Evolutionary conservation across 2,329 filamentous ascomycete genomes (phyloP).

Genomic region (Venturiaceae sp.): DNA sequence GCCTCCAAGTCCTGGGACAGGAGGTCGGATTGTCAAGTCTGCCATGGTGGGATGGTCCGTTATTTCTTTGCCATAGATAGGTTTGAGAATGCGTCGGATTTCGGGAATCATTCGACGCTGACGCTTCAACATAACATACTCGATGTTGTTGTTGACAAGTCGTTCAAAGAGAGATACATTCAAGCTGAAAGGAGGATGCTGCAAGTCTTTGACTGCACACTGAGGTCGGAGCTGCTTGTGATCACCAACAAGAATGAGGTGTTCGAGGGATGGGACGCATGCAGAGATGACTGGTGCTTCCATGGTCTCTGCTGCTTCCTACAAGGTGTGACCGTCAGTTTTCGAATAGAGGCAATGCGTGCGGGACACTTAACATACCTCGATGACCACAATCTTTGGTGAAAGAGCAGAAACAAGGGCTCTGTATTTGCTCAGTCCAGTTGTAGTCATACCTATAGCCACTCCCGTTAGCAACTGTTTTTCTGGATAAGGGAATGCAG

Average conservation of each 20-base stretch:
- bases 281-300: constrained; percentile 53
- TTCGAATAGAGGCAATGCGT: too few species aligned
- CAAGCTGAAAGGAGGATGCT: constrained; percentile 52
- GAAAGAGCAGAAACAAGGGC: constrained; percentile 55
- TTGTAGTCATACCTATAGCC: constrained; percentile 65
- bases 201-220: constrained; percentile 52
- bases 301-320: constrained; percentile 69
- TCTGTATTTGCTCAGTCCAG: constrained; percentile 72
- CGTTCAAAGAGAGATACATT: constrained; percentile 74
- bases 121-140: constrained; percentile 53
- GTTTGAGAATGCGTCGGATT: constrained; percentile 48
- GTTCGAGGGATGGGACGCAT: constrained; percentile 52
- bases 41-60: constrained; percentile 49
- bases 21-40: constrained; percentile 32
- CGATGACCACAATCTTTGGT: constrained; percentile 62
- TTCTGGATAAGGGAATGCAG: neutral
- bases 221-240: constrained; percentile 69
- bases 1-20: constrained; percentile 53
- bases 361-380: too few species aligned
- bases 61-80: constrained; percentile 51
- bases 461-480: neutral
- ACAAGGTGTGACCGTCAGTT: too few species aligned
- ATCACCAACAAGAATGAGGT: constrained; percentile 65
- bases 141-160: constrained; percentile 55
- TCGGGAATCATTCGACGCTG: constrained; percentile 69